These are phyloP conservation scores for Tagetes patula DNA, from an alignment of 129 eudicot genomes.

Conservation along the genomic window DNA sequence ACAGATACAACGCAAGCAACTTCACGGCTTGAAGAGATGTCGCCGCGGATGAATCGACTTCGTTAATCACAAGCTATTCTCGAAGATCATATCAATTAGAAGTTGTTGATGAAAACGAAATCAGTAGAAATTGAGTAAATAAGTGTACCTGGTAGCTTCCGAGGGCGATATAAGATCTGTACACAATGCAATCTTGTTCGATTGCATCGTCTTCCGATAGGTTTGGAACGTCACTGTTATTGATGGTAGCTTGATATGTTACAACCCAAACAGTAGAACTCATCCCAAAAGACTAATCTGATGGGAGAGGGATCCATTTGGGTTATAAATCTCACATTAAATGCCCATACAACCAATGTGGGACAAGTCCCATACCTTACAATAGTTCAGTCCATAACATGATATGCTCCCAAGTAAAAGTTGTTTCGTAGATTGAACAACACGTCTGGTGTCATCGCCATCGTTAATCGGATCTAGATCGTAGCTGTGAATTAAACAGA, in stretches of 20 bases:
- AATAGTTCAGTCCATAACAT: constrained; percentile 34
- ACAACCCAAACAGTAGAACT: too few species aligned
- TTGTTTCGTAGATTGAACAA: constrained; percentile 73
- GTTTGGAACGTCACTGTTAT: constrained; percentile 72
- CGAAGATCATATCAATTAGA: constrained; percentile 14
- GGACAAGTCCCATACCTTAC: too few species aligned
- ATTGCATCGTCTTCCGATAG: constrained; percentile 73
- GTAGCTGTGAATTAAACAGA: constrained; percentile 20
- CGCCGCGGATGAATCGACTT: constrained; percentile 83
- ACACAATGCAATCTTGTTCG: constrained; percentile 75
- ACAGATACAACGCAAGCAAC: constrained; percentile 80
- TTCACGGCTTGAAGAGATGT: constrained; percentile 95
- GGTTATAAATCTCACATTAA: too few species aligned
- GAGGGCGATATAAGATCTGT: constrained; percentile 89
- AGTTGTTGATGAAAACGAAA: constrained; percentile 2
- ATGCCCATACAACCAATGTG: too few species aligned
- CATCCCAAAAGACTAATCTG: too few species aligned
- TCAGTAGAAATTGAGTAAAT: constrained; percentile 11
- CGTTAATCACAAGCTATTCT: constrained; percentile 76
- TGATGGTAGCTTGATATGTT: constrained; percentile 70
- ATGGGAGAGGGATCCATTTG: too few species aligned
- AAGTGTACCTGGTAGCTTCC: constrained; percentile 70
- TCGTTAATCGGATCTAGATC: constrained; percentile 33
- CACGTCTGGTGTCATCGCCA: constrained; percentile 76
- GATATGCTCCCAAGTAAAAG: constrained; percentile 85